A percentile compares a stretch with the other conserved stretches of the same genome.
phyloP scores from a whole-genome alignment of 495 filamentous ascomycete species.

The Cenococcum geophilum region DNA sequence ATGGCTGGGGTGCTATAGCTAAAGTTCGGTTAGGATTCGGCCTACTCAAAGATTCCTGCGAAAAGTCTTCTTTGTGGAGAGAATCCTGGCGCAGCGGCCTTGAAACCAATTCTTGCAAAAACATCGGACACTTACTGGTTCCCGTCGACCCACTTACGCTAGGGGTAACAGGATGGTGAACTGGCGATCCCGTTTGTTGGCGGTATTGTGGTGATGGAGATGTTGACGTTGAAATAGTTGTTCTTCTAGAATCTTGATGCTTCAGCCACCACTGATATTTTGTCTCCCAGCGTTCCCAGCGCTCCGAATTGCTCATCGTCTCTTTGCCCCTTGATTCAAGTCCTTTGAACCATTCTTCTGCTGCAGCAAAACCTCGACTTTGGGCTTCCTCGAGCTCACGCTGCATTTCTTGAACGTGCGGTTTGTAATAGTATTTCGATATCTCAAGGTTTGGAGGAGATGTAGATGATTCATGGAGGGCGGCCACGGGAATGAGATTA shows the following conservation, averaged over 20 bases:
- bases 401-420: constrained; percentile 51
- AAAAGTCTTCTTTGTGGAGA: too few relatives aligned
- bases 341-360: constrained; percentile 71
- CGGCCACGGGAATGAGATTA: constrained; percentile 46
- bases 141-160: background rate
- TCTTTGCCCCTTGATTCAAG: constrained; percentile 55
- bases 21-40: background rate
- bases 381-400: constrained; percentile 53
- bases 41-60: background rate
- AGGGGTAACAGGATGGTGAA: background rate
- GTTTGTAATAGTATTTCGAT: constrained; percentile 56
- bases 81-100: too few relatives aligned
- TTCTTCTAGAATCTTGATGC: constrained; percentile 24
- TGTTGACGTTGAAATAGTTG: constrained; percentile 39
- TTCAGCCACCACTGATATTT: constrained; percentile 29
- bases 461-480: constrained; percentile 46
- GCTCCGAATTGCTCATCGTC: constrained; percentile 49
- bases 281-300: constrained; percentile 67
- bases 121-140: constrained; percentile 1
- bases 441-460: constrained; percentile 46
- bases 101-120: background rate
- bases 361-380: constrained; percentile 52
- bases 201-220: constrained; percentile 32
- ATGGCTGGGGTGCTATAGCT: background rate
- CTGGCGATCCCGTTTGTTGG: constrained; percentile 13